Percentiles rank a stretch among this genome's conserved stretches.
These are phyloP conservation scores for Keithomyces neogunnii DNA, from an alignment of 2,329 filamentous ascomycete genomes.

Conservation along the genomic window DNA sequence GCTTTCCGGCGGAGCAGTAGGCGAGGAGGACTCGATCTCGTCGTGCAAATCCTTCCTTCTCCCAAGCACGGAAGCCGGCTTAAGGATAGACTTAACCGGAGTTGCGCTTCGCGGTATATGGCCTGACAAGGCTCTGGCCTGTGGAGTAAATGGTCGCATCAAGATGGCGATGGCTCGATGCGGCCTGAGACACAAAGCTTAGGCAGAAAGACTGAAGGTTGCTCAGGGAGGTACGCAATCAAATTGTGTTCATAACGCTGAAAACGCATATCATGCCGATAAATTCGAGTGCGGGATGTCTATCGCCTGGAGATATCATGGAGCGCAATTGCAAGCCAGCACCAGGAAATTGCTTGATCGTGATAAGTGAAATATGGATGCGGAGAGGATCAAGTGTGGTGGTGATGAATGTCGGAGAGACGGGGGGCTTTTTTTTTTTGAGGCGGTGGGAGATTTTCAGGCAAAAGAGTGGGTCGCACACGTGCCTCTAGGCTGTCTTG, in stretches of 20 bases:
- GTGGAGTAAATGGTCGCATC: conserved; percentile 27
- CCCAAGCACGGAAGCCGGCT: conserved; percentile 36
- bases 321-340: neutral
- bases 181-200: neutral
- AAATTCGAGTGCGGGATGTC: neutral
- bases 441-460: conserved; percentile 15
- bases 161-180: neutral
- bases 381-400: neutral
- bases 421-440: conserved; percentile 13
- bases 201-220: neutral
- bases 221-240: neutral
- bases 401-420: conserved; percentile 8
- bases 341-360: neutral
- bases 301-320: neutral
- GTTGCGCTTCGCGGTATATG: conserved; percentile 25
- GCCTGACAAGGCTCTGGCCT: conserved; percentile 24
- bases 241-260: neutral
- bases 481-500: conserved; percentile 16
- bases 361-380: neutral
- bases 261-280: neutral
- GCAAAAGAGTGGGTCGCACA: conserved; percentile 18
- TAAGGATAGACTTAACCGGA: conserved; percentile 46
- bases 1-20: conserved; percentile 27
- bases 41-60: conserved; percentile 36
- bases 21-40: conserved; percentile 29